These are phyloP conservation scores for Stachybotrys chartarum DNA, from an alignment of 2,329 filamentous ascomycete genomes.

Conservation along the genomic window DNA sequence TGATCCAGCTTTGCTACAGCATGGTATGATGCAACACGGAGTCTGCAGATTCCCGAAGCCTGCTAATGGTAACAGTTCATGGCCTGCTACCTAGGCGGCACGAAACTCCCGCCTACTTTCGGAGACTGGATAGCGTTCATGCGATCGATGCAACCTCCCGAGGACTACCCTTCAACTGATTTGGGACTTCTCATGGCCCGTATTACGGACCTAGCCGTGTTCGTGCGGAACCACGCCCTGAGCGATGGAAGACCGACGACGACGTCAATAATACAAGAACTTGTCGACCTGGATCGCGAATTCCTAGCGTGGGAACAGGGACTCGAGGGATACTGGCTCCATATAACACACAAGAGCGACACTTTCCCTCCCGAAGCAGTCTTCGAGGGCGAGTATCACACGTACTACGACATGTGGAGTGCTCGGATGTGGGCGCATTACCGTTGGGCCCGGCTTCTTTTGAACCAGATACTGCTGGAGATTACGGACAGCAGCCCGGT, in stretches of 20 bases:
- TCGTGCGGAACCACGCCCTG: conserved; percentile 24
- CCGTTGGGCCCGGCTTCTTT: conserved; percentile 49
- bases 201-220: conserved; percentile 31
- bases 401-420: conserved; percentile 46
- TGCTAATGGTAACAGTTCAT: conserved; percentile 29
- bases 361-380: conserved; percentile 32
- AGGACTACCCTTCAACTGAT: conserved; percentile 31
- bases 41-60: not conserved
- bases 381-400: conserved; percentile 47
- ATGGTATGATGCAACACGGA: conserved; percentile 31
- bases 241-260: conserved; percentile 29
- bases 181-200: conserved; percentile 32
- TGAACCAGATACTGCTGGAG: conserved; percentile 41
- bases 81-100: conserved; percentile 31
- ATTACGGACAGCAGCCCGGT: conserved; percentile 28
- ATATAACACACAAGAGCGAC: conserved; percentile 20
- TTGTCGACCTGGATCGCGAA: conserved; percentile 30
- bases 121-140: conserved; percentile 36
- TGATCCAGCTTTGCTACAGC: conserved; percentile 49
- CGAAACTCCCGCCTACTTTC: conserved; percentile 31
- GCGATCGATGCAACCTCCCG: conserved; percentile 22
- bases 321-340: conserved; percentile 28
- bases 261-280: conserved; percentile 26
- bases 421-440: conserved; percentile 53
- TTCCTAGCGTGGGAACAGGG: conserved; percentile 31